Evolutionary conservation across 371 early-diverging fungal genomes (phyloP), one percentile per base, ranked within the genome.

Genomic region (Mortierella sp.): DNA sequence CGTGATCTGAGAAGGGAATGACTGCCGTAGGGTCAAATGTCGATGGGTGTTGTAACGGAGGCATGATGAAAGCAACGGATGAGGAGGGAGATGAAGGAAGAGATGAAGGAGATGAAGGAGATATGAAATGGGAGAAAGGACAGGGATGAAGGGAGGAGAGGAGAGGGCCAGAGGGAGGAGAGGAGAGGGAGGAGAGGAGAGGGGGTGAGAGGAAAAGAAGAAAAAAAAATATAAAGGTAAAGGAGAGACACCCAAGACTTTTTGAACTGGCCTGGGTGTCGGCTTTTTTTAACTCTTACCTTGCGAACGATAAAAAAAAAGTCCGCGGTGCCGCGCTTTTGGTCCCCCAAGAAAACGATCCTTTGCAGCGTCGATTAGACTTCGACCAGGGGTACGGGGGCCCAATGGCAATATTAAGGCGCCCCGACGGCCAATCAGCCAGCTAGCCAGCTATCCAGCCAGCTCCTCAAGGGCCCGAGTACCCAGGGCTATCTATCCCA

Each of bases 1-100:
- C 57, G 10, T 69, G 75, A 73, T 82, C 83, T 8, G 76, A 73
- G 74, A 82, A 82, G 0, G 83, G 83, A 61, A 82, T 82, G n/a
- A 76, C 72, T 10, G 75, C 69, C 24, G 76, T 71, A 11, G 67
- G 37, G 24, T 75, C 79, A 0, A 76, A 73, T 10, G 72, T n/a
- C 24, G 78, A 71, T 31, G 76, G 24, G 28, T 59, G 76, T 48
- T 82, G 83, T 28, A 76, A 46, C 31, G 79, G 83, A 10, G 83
- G 83, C 83, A 76, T 82, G 48, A 54, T 71, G 55, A 24, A 69
- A 5, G 51, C 11, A 14, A n/a, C 10, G 24, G 54, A 55, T 40
- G 55, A 14, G 24, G 46, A 44, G 8, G 21, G 72, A 73, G 21
- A 44, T n/a, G 69, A 48, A 28, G 14, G 24, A 50, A 57, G 24